Conservation (phyloP, 2,329 filamentous ascomycete genomes). For the Aspergillus neoniger region DNA sequence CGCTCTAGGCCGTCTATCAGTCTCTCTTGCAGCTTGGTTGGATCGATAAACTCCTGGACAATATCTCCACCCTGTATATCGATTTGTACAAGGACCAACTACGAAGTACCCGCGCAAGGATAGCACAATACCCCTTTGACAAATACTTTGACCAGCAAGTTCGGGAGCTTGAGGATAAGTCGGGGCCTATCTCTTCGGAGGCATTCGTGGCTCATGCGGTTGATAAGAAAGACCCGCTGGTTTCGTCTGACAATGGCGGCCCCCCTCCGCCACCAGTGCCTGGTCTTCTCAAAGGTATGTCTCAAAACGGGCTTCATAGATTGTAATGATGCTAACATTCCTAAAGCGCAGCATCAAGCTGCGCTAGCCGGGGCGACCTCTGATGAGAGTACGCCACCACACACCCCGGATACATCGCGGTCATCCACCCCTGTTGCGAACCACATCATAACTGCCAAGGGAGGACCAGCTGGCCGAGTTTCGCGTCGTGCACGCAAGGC, state of each 20-base stretch:
- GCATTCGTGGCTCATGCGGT: constrained; percentile 44
- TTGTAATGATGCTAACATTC: constrained; percentile 24
- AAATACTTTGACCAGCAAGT: constrained; percentile 94
- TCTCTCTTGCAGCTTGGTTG: constrained; percentile 92
- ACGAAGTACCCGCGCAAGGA: constrained; percentile 74
- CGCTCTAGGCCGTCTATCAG: constrained; percentile 82
- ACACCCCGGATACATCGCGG: constrained; percentile 74
- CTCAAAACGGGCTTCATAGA: background rate
- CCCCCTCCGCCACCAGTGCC: constrained; percentile 56
- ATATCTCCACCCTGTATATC: constrained; percentile 88
- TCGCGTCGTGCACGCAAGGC: constrained; percentile 79
- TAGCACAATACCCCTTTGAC: constrained; percentile 83
- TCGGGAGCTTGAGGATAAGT: constrained; percentile 63
- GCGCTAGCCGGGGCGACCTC: constrained; percentile 52
- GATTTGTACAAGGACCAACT: constrained; percentile 87
- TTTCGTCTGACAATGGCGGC: constrained; percentile 52
- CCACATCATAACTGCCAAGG: constrained; percentile 72
- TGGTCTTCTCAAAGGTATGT: constrained; percentile 52
- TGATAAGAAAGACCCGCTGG: constrained; percentile 50
- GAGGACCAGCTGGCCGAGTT: constrained; percentile 72
- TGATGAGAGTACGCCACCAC: constrained; percentile 68
- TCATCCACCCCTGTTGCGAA: constrained; percentile 70
- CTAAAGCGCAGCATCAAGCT: constrained; percentile 47
- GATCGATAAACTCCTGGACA: constrained; percentile 95
- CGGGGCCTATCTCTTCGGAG: constrained; percentile 47